phyloP scores from a whole-genome alignment of 805 yeast genomes.

The Wickerhamiella lipophila region DNA sequence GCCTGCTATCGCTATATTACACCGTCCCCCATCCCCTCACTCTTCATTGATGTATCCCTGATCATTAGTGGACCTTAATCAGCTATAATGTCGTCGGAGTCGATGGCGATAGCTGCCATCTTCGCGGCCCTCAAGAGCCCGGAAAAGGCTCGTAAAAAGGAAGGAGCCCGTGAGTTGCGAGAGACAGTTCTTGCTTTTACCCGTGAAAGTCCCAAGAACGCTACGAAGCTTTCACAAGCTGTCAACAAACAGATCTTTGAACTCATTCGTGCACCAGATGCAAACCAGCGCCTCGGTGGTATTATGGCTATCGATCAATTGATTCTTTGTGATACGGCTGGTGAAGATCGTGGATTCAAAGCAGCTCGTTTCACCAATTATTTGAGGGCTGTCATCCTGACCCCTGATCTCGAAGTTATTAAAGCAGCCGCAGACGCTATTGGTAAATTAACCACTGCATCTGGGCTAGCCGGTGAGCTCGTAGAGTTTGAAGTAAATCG shows the following conservation, averaged over 20 bases:
- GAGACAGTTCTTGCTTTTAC: conserved; percentile 59
- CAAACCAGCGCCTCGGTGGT: conserved; percentile 72
- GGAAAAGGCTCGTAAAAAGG: conserved; percentile 24
- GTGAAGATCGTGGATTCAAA: conserved; percentile 71
- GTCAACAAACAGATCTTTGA: conserved; percentile 81
- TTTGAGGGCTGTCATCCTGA: conserved; percentile 62
- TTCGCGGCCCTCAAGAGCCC: conserved; percentile 23
- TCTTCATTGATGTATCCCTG: neutral
- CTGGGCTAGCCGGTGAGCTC: conserved; percentile 78
- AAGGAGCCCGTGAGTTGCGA: conserved; percentile 59
- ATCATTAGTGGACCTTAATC: neutral
- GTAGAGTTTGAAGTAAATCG: conserved; percentile 85
- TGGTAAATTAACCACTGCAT: conserved; percentile 81
- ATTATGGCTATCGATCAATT: conserved; percentile 80
- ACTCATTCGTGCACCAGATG: conserved; percentile 60
- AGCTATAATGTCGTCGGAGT: conserved; percentile 23
- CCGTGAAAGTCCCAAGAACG: conserved; percentile 72
- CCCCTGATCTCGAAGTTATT: conserved; percentile 76
- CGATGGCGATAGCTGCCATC: conserved; percentile 24
- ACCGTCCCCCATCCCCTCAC: neutral
- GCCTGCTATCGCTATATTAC: too few relatives aligned
- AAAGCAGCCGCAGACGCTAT: conserved; percentile 72
- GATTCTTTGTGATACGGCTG: conserved; percentile 63
- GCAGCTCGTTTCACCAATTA: conserved; percentile 88
- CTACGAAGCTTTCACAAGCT: conserved; percentile 67